These are phyloP conservation scores for Calocera cornea DNA, from an alignment of 768 basidiomycete genomes.

Conservation along the genomic window DNA sequence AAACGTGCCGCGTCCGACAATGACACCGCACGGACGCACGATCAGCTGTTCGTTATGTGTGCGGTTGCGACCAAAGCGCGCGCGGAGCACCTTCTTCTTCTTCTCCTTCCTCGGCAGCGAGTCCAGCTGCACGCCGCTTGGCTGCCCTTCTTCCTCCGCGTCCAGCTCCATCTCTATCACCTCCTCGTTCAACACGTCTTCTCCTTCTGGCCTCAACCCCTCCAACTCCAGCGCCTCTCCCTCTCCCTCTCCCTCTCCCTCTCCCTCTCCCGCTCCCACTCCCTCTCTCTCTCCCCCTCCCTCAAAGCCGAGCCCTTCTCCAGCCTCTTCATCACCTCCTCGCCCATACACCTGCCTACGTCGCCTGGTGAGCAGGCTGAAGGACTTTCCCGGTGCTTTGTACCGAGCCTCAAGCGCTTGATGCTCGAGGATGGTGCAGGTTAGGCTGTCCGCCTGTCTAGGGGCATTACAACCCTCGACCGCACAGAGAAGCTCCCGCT, in stretches of 20 bases:
- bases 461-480: background rate
- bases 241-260: too few relatives aligned
- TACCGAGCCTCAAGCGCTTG: background rate
- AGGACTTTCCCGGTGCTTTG: background rate
- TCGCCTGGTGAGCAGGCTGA: background rate
- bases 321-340: background rate
- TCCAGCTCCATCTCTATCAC: background rate
- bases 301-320: background rate
- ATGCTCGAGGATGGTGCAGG: background rate
- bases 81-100: conserved; percentile 18
- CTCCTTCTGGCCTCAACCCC: too few relatives aligned
- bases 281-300: too few relatives aligned
- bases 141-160: conserved; percentile 12
- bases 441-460: background rate
- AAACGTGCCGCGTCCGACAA: conserved; percentile 22
- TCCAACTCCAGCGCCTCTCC: too few relatives aligned
- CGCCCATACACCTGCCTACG: background rate
- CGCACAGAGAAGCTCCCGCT: background rate
- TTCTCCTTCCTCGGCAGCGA: conserved; percentile 9
- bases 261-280: too few relatives aligned
- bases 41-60: conserved; percentile 28
- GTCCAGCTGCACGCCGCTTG: conserved; percentile 2
- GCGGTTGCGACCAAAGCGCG: conserved; percentile 21
- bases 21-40: conserved; percentile 26
- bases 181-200: too few relatives aligned